A percentile compares a stretch with the other conserved stretches of the same genome.
phyloP scores from a whole-genome alignment of 2,329 filamentous ascomycete genomes.

The Ceratocystis alfenasii region DNA sequence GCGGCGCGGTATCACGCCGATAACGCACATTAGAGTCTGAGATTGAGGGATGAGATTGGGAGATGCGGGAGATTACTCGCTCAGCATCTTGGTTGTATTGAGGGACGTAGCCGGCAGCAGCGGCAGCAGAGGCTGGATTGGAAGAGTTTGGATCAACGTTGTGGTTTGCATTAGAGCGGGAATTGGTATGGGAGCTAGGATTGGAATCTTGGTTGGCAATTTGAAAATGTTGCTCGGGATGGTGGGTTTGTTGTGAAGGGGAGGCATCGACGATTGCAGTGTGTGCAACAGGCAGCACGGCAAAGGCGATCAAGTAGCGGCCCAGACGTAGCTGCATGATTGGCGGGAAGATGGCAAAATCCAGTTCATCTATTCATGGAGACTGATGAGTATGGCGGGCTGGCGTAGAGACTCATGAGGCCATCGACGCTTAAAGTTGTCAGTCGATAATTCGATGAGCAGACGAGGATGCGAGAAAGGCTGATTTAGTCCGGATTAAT shows the following conservation, averaged over 20 bases:
- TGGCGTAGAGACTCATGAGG: conserved; percentile 21
- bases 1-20: conserved; percentile 11
- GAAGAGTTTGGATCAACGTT: not conserved
- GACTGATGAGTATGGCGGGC: conserved; percentile 13
- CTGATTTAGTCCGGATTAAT: not conserved
- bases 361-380: conserved; percentile 21
- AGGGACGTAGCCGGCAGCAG: conserved; percentile 21
- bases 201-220: not conserved
- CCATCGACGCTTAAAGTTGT: conserved; percentile 20
- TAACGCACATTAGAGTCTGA: conserved; percentile 15
- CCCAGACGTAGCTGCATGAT: conserved; percentile 22
- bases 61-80: conserved; percentile 14
- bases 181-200: not conserved
- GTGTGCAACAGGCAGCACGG: conserved; percentile 22
- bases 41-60: conserved; percentile 12
- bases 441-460: not conserved
- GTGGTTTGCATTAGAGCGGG: not conserved
- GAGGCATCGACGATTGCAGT: conserved; percentile 21
- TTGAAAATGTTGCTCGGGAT: conserved; percentile 11
- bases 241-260: conserved; percentile 18
- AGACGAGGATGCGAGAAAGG: not conserved
- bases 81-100: conserved; percentile 12
- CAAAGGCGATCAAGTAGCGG: conserved; percentile 21
- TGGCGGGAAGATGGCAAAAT: conserved; percentile 16
- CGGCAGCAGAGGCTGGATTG: conserved; percentile 15